Percentiles rank a stretch among this genome's conserved stretches.
phyloP scores from a whole-genome alignment of 495 filamentous ascomycete genomes.

The Neurospora sp. region DNA sequence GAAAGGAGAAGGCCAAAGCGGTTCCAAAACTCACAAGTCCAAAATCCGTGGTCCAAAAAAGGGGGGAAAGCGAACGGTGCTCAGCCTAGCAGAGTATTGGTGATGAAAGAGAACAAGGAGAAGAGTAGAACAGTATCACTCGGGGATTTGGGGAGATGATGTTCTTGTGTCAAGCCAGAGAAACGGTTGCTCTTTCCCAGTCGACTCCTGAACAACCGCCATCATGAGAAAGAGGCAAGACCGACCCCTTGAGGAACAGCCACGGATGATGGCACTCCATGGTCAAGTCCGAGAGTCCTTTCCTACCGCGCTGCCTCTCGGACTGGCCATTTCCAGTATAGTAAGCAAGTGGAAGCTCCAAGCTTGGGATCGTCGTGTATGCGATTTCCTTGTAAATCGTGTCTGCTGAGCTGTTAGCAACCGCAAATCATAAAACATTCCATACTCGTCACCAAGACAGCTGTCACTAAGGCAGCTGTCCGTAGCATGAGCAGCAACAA shows the following conservation, averaged over 20 bases:
- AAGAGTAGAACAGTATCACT: neutral
- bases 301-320: neutral
- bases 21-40: conserved; percentile 10
- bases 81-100: neutral
- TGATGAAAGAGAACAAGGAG: neutral
- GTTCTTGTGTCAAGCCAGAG: neutral
- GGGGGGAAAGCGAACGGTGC: neutral
- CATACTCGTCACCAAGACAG: neutral
- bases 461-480: neutral
- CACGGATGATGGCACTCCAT: neutral
- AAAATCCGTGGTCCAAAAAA: conserved; percentile 11
- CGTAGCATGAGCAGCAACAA: neutral
- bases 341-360: neutral
- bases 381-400: neutral
- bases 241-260: neutral
- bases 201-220: neutral
- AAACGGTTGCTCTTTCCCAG: neutral
- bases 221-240: neutral
- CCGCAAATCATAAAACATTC: neutral
- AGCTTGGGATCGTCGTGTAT: neutral
- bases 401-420: neutral
- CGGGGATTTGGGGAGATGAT: neutral
- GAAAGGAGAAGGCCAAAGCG: conserved; percentile 10
- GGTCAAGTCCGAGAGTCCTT: neutral
- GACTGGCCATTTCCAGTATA: neutral